Evolutionary conservation across 2,329 filamentous ascomycete species (phyloP).

Genomic region (Aspergillus sp.): DNA sequence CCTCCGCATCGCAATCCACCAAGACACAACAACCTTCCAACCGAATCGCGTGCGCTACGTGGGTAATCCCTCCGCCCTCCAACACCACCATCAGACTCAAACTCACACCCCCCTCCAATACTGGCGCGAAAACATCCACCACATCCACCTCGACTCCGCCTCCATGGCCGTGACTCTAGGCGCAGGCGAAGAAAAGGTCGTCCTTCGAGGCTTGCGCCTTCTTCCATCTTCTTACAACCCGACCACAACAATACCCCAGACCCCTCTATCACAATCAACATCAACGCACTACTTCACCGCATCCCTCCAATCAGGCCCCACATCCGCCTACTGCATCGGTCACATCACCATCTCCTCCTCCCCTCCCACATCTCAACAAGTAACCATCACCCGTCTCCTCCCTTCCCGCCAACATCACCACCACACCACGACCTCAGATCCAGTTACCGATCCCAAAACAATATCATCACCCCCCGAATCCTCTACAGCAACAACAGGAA

Average conservation of each 20-base stretch:
- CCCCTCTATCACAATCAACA: not conserved
- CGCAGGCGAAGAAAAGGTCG: slow-evolving; percentile 12
- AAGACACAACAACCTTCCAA: slow-evolving; percentile 21
- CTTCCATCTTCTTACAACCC: slow-evolving; percentile 12
- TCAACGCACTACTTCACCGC: slow-evolving; percentile 19
- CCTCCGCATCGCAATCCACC: slow-evolving; percentile 22
- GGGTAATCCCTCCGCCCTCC: slow-evolving; percentile 13
- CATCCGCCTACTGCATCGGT: slow-evolving; percentile 23
- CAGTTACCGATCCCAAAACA: not conserved
- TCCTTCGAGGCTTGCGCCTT: slow-evolving; percentile 21
- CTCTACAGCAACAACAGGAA: not conserved
- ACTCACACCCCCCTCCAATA: slow-evolving; percentile 11
- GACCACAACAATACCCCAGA: not conserved
- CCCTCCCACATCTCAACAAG: not conserved
- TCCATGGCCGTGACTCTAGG: slow-evolving; percentile 17
- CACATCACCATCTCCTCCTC: slow-evolving; percentile 7
- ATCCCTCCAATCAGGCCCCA: slow-evolving; percentile 15
- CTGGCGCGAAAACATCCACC: slow-evolving; percentile 22
- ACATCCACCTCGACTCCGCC: slow-evolving; percentile 24
- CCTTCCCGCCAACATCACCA: slow-evolving; percentile 11
- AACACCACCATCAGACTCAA: no score
- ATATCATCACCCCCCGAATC: slow-evolving; percentile 3
- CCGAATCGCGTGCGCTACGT: slow-evolving; percentile 25
- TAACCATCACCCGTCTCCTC: slow-evolving; percentile 14
- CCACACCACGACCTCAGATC: not conserved